Evolutionary conservation across 371 early-diverging fungal genomes (phyloP), one percentile per base, ranked within the genome.

Genomic region (Conidiobolus incongruus): DNA sequence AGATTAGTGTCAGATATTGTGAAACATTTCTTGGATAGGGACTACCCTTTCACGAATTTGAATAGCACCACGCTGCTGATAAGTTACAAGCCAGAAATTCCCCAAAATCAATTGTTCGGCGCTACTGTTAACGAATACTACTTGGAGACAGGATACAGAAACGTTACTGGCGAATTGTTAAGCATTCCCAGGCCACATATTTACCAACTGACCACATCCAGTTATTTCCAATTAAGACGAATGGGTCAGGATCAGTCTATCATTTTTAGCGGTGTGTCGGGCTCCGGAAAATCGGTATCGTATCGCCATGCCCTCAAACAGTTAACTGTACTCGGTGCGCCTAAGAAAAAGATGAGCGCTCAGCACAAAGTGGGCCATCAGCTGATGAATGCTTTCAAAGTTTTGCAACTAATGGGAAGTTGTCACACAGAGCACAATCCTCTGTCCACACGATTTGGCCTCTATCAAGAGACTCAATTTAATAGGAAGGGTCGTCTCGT

Each of bases 391-490:
- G 11, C 70, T 32, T 67, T 64, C 47, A 77, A 58, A 2, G 62
- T 85, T 38, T 48, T 85, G n/a, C 76, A 83, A 47, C 62, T 73
- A 5, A 77, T 88, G 50, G 86, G 86, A 33, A 77, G 80, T 60
- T 65, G 76, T 26, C 53, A 60, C 24, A 79, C 84, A 6, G 47
- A 55, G 0, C 61, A 68, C 42, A 89, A 84, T 57, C 54, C 51
- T 32, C 75, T 75, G 47, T 75, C 81, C 26, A 74, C 72, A 29
- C 69, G 79, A 41, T 77, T 64, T 62, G 86, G 74, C 33, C 61
- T 75, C 45, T 87, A 81, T 59, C 66, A 76, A 34, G 87, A 87
- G 56, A 52, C 81, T 26, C 86, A 88, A 62, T 93, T 90, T 53
- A 72, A 75, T 54, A 74, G 68, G 32, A 63, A 74, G 22, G 88